phyloP scores from a whole-genome alignment of 2,329 filamentous ascomycete species.

The Chaetomium strumarium region DNA sequence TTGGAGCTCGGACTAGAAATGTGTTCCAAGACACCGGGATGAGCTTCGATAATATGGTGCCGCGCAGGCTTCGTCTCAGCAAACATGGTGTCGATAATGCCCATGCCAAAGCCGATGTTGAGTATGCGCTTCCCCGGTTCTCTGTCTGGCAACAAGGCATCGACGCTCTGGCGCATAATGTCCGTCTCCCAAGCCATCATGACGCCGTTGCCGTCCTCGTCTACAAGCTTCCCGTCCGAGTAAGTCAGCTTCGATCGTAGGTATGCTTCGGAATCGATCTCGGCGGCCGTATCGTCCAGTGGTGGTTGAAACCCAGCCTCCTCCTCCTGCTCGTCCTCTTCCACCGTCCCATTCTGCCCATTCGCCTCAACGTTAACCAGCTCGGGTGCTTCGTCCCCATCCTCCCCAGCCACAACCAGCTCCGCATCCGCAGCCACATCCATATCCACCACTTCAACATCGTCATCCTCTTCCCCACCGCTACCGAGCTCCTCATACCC shows the following conservation, averaged over 20 bases:
- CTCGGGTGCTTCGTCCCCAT: constrained; percentile 31
- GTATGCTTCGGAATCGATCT: constrained; percentile 61
- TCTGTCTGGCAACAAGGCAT: constrained; percentile 48
- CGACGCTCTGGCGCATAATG: constrained; percentile 75
- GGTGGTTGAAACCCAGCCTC: constrained; percentile 31
- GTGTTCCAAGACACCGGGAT: constrained; percentile 67
- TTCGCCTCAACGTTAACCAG: constrained; percentile 21
- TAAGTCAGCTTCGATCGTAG: constrained; percentile 62
- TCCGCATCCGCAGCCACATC: constrained; percentile 24
- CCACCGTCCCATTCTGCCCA: constrained; percentile 6
- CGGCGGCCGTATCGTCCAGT: constrained; percentile 33
- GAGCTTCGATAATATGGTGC: constrained; percentile 84
- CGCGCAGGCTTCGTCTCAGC: constrained; percentile 58
- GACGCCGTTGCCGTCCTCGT: constrained; percentile 71
- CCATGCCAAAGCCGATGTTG: constrained; percentile 89
- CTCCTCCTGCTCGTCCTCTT: constrained; percentile 11
- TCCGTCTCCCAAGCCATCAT: constrained; percentile 93
- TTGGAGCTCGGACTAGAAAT: constrained; percentile 43
- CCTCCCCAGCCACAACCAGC: constrained; percentile 23
- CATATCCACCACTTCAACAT: constrained; percentile 39
- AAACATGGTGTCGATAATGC: constrained; percentile 76
- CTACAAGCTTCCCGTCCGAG: constrained; percentile 61
- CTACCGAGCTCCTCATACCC: constrained; percentile 70
- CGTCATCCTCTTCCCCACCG: constrained; percentile 40
- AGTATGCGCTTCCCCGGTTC: constrained; percentile 59